phyloP scores from a whole-genome alignment of 2,329 filamentous ascomycete species.

The Berkeleyomyces basicola region DNA sequence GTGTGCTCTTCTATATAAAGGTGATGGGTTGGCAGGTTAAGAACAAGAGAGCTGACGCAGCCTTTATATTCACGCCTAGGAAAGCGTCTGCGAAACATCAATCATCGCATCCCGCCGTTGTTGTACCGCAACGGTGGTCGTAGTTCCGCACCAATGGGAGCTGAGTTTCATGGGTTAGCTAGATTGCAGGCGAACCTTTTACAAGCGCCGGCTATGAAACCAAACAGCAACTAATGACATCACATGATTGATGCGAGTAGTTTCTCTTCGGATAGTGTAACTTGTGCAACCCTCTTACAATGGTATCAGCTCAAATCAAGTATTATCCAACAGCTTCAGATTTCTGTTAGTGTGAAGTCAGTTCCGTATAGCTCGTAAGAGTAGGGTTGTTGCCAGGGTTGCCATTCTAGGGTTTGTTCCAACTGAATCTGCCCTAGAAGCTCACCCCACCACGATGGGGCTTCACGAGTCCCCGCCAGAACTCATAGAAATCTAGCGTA shows the following conservation, averaged over 20 bases:
- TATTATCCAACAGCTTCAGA: no score
- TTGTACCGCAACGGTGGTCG: neutral
- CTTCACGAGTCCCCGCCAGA: constrained; percentile 1
- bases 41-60: neutral
- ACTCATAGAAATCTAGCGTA: neutral
- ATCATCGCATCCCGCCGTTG: neutral
- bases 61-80: neutral
- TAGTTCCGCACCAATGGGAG: constrained; percentile 7
- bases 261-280: no score
- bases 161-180: neutral
- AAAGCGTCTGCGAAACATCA: neutral
- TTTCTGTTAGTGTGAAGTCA: no score
- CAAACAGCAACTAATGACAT: neutral
- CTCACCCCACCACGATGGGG: constrained; percentile 2
- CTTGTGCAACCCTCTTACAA: no score
- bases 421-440: neutral
- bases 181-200: neutral
- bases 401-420: neutral
- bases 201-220: neutral
- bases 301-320: no score
- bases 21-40: neutral
- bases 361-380: neutral
- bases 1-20: neutral
- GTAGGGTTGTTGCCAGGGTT: neutral
- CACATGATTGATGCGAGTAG: neutral